Conservation (phyloP, 2,329 filamentous ascomycete genomes). For the Penicillium polonicum region DNA sequence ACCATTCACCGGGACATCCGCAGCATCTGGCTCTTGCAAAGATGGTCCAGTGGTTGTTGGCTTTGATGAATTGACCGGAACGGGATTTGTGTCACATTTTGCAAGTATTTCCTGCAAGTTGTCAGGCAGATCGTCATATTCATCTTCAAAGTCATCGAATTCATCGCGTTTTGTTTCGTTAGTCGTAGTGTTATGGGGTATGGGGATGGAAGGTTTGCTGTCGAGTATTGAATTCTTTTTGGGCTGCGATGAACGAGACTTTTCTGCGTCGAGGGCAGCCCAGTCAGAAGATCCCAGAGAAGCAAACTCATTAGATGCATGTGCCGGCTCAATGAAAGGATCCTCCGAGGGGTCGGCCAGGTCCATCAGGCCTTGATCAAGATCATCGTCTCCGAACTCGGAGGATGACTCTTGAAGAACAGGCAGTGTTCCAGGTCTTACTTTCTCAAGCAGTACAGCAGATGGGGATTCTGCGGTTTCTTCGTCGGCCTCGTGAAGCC, state of each 20-base stretch:
- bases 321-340: slow-evolving; percentile 26
- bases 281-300: slow-evolving; percentile 19
- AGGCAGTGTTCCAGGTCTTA: slow-evolving; percentile 1
- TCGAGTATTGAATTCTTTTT: not conserved
- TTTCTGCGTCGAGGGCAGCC: slow-evolving; percentile 16
- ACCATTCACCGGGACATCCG: not conserved
- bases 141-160: slow-evolving; percentile 66
- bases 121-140: slow-evolving; percentile 61
- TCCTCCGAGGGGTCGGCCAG: slow-evolving; percentile 36
- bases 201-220: slow-evolving; percentile 5
- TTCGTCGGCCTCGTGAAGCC: slow-evolving; percentile 2
- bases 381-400: slow-evolving; percentile 50
- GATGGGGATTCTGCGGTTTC: slow-evolving; percentile 2
- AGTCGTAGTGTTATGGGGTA: slow-evolving; percentile 11
- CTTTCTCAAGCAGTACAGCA: not conserved
- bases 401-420: slow-evolving; percentile 35
- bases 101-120: slow-evolving; percentile 60
- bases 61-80: slow-evolving; percentile 13
- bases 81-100: slow-evolving; percentile 50
- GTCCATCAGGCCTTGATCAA: slow-evolving; percentile 48
- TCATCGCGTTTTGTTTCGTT: slow-evolving; percentile 24
- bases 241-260: slow-evolving; percentile 5
- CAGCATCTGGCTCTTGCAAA: slow-evolving; percentile 14
- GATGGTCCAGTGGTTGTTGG: slow-evolving; percentile 12
- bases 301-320: slow-evolving; percentile 13